phyloP scores from a whole-genome alignment of 371 early-diverging fungal species.

The Mortierella sp. region DNA sequence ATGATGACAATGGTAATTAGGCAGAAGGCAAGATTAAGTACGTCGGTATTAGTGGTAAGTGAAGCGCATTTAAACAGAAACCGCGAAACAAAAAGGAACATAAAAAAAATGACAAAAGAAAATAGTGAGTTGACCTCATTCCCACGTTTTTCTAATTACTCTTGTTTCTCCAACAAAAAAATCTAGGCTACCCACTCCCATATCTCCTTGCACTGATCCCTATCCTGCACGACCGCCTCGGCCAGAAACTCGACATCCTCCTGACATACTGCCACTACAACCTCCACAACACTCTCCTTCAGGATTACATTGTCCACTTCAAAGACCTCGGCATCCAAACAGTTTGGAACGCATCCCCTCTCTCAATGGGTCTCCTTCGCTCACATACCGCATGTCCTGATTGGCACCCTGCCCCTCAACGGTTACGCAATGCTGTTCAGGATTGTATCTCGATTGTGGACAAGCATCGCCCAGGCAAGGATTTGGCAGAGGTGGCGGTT shows the following conservation, averaged over 20 bases:
- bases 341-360: slow-evolving; percentile 82
- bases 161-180: background rate
- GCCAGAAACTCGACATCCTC: slow-evolving; percentile 77
- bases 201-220: slow-evolving; percentile 75
- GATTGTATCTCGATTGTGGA: slow-evolving; percentile 60
- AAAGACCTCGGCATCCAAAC: slow-evolving; percentile 66
- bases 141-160: slow-evolving; percentile 5
- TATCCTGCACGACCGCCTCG: slow-evolving; percentile 69
- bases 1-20: slow-evolving; percentile 39
- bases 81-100: background rate
- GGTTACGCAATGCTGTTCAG: slow-evolving; percentile 69
- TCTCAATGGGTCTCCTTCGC: slow-evolving; percentile 84
- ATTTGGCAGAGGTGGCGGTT: slow-evolving; percentile 75
- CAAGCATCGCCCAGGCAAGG: slow-evolving; percentile 57
- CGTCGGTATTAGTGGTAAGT: slow-evolving; percentile 81
- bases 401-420: slow-evolving; percentile 84
- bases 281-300: slow-evolving; percentile 76
- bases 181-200: slow-evolving; percentile 76
- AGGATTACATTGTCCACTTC: slow-evolving; percentile 69
- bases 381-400: slow-evolving; percentile 68
- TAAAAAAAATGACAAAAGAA: background rate
- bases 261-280: slow-evolving; percentile 85
- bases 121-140: background rate
- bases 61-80: too few relatives aligned
- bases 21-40: slow-evolving; percentile 73